Evolutionary conservation across 192 early-diverging fungal species (phyloP).

Genomic region (Coemansia sp.): DNA sequence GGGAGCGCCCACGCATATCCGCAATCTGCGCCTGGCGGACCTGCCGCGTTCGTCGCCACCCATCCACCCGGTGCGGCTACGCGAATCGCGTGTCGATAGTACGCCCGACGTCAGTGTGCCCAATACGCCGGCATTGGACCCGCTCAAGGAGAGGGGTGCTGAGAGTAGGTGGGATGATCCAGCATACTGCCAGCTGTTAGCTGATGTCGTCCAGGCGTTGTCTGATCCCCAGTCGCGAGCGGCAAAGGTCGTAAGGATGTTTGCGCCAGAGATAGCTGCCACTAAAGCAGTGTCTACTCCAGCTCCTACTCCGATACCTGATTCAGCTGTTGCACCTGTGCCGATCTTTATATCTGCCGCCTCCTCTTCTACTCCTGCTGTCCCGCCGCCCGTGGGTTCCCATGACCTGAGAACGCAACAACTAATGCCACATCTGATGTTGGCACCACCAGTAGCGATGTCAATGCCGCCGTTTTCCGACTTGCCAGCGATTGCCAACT

Average conservation of each 20-base stretch:
- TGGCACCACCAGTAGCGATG: background rate
- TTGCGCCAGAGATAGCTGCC: background rate
- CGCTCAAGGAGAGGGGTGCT: background rate
- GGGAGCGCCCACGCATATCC: slow-evolving; percentile 16
- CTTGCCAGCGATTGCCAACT: slow-evolving; percentile 7
- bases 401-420: background rate
- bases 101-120: background rate
- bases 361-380: background rate
- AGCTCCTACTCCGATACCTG: background rate
- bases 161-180: slow-evolving; percentile 33
- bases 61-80: slow-evolving; percentile 5
- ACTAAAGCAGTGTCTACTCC: background rate
- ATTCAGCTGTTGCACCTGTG: background rate
- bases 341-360: background rate
- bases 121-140: slow-evolving; percentile 11
- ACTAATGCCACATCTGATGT: background rate
- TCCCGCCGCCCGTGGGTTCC: background rate
- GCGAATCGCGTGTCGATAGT: slow-evolving; percentile 1
- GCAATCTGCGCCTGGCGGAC: slow-evolving; percentile 28
- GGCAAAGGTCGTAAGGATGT: slow-evolving; percentile 29
- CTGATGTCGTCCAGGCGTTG: slow-evolving; percentile 50
- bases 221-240: slow-evolving; percentile 41
- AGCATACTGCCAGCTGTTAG: slow-evolving; percentile 45
- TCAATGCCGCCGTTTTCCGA: background rate
- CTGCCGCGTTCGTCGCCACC: slow-evolving; percentile 49